Base-by-base conservation (phyloP, 2,329 filamentous ascomycete species). In the Lachnellula cervina region DNA sequence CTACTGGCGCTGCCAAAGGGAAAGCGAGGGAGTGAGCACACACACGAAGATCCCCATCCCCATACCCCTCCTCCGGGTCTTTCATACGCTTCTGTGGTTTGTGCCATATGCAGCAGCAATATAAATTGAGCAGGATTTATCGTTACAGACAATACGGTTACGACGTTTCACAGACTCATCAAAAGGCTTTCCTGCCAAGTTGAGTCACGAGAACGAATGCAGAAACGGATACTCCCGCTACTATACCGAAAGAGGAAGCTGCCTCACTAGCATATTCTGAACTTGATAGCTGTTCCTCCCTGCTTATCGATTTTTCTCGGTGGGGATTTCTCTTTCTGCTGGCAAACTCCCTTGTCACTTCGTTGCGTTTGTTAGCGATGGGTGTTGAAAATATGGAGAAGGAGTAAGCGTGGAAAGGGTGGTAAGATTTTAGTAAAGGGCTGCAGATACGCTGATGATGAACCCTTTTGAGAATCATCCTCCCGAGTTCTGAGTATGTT, bases 201-300 rank as follows among this genome's bases (percentile, higher is more conserved):
- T 35, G 32, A 49, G 56, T 67, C 64, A 65, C 64, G 65, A 66
- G 61, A 65, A 62, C 51, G 49, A 52, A 51, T 55, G 49, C 59
- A 57, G 61, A 62, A 51, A 62, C 63, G 64, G 64, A 63, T 64
- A 57, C 53, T 60, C 59, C 63, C 64, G 61, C 53, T 40, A 49
- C 50, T 48, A 54, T 46, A 43, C 47, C 42, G 38, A 17, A 16
- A 52, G 25, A 14, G 40, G 28, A 42, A 51, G 17, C 19, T 43
- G 16, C 49, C 42, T 51, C 37, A 43, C 21, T 47, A 47, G 21
- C 5, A n/a, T 47, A 9, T 32, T 16, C 14, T 32, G 43, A 13
- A 28, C 28, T 49, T 37, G 34, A 28, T 52, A 45, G 13, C 43
- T 49, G 51, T n/a, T 44, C 57, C 58, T 40, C 16, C 47, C 58